Evolutionary conservation across 768 basidiomycete species (phyloP), one percentile per base, ranked within the genome.

Genomic region (Tylopilus cervinicoccineus): DNA sequence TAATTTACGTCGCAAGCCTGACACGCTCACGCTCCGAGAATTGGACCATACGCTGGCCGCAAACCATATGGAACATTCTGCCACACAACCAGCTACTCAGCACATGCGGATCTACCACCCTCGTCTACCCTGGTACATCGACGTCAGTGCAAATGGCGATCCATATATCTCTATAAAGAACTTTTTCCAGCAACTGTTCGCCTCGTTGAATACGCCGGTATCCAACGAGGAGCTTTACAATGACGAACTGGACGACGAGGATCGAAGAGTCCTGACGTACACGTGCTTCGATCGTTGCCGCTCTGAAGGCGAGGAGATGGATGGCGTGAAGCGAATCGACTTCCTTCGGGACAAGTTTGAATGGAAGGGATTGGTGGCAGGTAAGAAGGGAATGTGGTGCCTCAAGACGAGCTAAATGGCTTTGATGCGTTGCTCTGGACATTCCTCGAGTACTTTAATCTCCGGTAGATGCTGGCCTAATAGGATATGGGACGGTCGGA

Each of bases 91-190:
- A 1, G 71, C 80, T 2, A 66, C 76, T 0, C 57, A 66, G 6
- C 65, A 64, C 47, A 75, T 86, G 70, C 79, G 81, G 13, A 57
- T 86, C 42, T 79, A 73, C 56, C 81, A 83, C 62, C 65, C 75
- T 0, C 67, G 70, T 29, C 65, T 83, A 1, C 84, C 85, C 0
- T 87, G 85, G 85, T 83, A 77, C 63, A 75, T 87, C 60, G 84
- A 86, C 53, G 68, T 84, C 16, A 57, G 59, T 19, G 64, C 74
- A 34, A 62, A 62, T 8, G 54, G 54, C 23, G 71, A 73, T 3
- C 65, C 76, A 20, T 83, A 83, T n/a, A 72, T 85, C 46, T 81
- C 81, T 6, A 66, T 86, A 3, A 66, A 67, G 28, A 81, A 86
- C 51, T 68, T 87, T 13, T 65, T 86, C 43, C 48, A 55, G 27